Evolutionary conservation across 2,329 filamentous ascomycete genomes (phyloP), one percentile per base, ranked within the genome.

Genomic region (Alternaria novae-zelandiae): DNA sequence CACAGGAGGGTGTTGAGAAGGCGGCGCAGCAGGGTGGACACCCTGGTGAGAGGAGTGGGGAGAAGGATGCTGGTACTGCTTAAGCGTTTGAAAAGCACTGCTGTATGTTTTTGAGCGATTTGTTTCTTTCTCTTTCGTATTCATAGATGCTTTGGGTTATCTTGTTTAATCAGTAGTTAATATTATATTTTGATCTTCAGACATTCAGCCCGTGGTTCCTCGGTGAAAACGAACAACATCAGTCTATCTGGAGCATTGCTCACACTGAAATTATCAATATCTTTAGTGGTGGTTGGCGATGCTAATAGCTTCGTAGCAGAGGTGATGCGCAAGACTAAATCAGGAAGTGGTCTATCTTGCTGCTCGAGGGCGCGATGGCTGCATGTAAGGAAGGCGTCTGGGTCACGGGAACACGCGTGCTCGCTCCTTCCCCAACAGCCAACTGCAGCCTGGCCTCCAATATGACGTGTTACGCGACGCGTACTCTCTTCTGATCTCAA

Each of bases 1-100:
- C 47, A 9, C 50, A 54, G 7, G 63, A 67, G 6, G 63, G 60
- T 28, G 69, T 26, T 12, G 61, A 59, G 7, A 53, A 65, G 11
- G 63, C 54, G 4, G 71, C 68, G 8, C 47, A 57, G 10, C 68
- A 74, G 55, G 67, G 69, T 46, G 70, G 60, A 11, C 64, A 72
- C 20, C 65, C 69, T 6, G 70, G 71, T 21, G 63, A 64, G 20
- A 63, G 68, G 13, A 67, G 61, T 32, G 68, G 66, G 2, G 65
- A 70, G 51, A 70, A 72, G 21, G 67, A 71, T 36, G 59, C 63
- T 59, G 26, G 55, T 10, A 44, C 53, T 23, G 54, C 49, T 44
- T 59, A 20, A 53, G n/a, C 30, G 15, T 15, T 12, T 25, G 28
- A 53, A 53, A 4, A 23, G n/a, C n/a, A n/a, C n/a, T n/a, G n/a